A percentile compares a stretch with the other conserved stretches of the same genome.
phyloP scores from a whole-genome alignment of 2,329 filamentous ascomycete species.

The Alternaria sp. region DNA sequence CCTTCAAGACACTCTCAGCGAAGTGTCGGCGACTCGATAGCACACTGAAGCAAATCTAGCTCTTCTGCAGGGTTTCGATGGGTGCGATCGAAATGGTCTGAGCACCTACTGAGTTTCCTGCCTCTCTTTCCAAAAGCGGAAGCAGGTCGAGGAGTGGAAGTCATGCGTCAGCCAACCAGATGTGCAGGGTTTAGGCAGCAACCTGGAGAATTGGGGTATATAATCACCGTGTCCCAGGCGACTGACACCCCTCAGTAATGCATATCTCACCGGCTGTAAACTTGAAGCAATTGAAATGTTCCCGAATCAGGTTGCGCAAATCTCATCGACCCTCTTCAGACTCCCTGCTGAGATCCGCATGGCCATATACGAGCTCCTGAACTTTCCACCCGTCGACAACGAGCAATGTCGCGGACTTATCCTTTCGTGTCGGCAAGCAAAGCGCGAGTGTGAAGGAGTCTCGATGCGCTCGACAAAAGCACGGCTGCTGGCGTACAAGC shows the following conservation, averaged over 20 bases:
- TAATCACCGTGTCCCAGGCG: not conserved
- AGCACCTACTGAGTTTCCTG: not conserved
- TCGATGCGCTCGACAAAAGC: not conserved
- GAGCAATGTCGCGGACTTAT: conserved; percentile 2
- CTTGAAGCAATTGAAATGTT: not conserved
- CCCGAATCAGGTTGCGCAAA: not conserved
- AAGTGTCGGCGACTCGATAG: not conserved
- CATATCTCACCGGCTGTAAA: not conserved
- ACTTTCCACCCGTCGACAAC: conserved; percentile 8
- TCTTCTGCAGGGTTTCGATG: not conserved
- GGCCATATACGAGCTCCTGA: conserved; percentile 4
- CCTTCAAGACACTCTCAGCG: not conserved
- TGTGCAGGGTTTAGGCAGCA: conserved; percentile 1
- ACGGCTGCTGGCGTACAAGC: conserved; percentile 1
- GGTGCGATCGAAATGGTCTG: not conserved
- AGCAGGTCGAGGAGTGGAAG: not conserved
- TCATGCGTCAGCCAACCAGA: conserved; percentile 4
- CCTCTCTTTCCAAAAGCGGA: not conserved
- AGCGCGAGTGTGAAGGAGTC: conserved; percentile 3
- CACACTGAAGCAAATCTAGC: not conserved
- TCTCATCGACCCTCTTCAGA: not conserved
- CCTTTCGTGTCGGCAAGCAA: conserved; percentile 4
- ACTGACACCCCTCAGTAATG: not conserved
- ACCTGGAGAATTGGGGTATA: not conserved
- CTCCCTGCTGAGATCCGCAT: conserved; percentile 7